These are phyloP conservation scores for Gynostemma pentaphyllum DNA, from an alignment of 306 rosid genomes.

Conservation along the genomic window DNA sequence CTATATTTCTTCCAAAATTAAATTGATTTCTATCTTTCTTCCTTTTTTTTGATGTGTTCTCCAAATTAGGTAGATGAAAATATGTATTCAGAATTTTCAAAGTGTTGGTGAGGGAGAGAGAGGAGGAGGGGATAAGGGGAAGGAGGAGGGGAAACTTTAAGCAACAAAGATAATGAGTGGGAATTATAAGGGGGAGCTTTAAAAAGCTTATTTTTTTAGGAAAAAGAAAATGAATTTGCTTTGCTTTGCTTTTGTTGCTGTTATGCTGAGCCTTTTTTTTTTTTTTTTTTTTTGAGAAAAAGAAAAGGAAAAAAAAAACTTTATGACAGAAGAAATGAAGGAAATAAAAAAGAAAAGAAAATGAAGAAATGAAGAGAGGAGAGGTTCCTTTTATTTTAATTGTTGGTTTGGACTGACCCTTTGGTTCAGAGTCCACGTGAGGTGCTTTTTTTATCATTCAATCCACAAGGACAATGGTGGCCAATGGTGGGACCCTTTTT, in stretches of 20 bases:
- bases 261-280: conserved; percentile 16
- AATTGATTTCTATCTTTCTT: conserved; percentile 11
- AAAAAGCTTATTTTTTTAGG: conserved; percentile 30
- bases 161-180: conserved; percentile 91
- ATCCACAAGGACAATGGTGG: conserved; percentile 90
- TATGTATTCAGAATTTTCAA: conserved; percentile 16
- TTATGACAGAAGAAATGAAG: too few relatives aligned
- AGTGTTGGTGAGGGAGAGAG: neutral
- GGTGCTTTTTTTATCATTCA: conserved; percentile 97
- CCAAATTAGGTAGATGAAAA: conserved; percentile 9
- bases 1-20: neutral
- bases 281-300: neutral
- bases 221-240: conserved; percentile 20
- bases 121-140: conserved; percentile 6
- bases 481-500: conserved; percentile 55
- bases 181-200: conserved; percentile 76
- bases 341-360: neutral
- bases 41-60: conserved; percentile 4
- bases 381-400: conserved; percentile 40
- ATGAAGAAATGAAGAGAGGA: conserved; percentile 2
- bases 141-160: conserved; percentile 42
- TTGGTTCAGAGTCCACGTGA: conserved; percentile 99
- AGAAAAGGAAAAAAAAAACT: neutral
- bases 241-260: conserved; percentile 47
- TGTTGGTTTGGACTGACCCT: conserved; percentile 87